Conservation (phyloP, 257 asterid genomes). For the Henckelia pumila region DNA sequence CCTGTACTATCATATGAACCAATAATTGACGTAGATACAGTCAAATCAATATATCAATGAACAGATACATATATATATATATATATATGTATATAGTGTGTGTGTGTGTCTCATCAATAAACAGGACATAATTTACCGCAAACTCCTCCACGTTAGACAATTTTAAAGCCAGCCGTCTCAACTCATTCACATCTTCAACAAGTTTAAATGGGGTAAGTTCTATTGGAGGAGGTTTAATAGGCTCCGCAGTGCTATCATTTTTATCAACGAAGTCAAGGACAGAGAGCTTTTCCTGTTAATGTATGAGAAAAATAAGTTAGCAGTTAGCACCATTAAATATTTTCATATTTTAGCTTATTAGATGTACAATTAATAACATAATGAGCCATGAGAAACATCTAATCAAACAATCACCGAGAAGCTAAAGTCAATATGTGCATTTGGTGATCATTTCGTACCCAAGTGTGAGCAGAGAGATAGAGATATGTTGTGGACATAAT, state of each 20-base stretch:
- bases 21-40: conserved; percentile 2
- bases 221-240: conserved; percentile 65
- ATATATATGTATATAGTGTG: not conserved
- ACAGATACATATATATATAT: not conserved
- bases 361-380: conserved; percentile 1
- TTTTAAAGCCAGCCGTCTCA: conserved; percentile 76
- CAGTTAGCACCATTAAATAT: not conserved
- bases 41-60: not conserved
- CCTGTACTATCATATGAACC: not conserved
- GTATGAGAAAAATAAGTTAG: conserved; percentile 16
- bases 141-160: conserved; percentile 71
- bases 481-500: not conserved
- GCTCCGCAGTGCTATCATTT: conserved; percentile 39
- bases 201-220: conserved; percentile 70
- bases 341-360: conserved; percentile 5
- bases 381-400: conserved; percentile 4
- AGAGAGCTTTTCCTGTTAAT: conserved; percentile 61
- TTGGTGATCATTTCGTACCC: conserved; percentile 12
- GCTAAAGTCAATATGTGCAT: not conserved
- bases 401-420: not conserved
- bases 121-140: conserved; percentile 58
- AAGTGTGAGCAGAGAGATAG: not conserved
- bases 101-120: conserved; percentile 3
- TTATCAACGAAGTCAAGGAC: conserved; percentile 69
- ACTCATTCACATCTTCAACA: conserved; percentile 85